Base-by-base conservation (phyloP, 768 basidiomycete genomes). In the Tulasnella sp. region DNA sequence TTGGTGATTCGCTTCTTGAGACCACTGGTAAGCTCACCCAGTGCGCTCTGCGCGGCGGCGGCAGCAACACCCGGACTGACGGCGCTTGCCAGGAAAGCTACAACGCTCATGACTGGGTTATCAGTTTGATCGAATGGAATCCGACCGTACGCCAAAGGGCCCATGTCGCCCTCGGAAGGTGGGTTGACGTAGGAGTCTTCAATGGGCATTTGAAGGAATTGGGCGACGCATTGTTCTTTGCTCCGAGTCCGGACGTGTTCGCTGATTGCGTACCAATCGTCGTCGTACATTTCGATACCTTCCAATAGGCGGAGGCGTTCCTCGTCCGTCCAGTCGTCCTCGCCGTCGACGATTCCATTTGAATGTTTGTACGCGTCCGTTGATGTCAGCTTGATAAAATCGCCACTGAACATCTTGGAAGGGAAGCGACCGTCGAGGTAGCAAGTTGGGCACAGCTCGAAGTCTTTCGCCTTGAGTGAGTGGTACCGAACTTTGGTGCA, bases 81-180 rank as follows among this genome's bases (percentile, higher is more conserved):
- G 8, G 93, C 91, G 5, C 89, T 86, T 6, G 96, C 91, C 21
- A 99, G 75, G 73, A 97, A 98, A 1, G 96, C 91, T 17, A 98
- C 93, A 21, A 98, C 96, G 68, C 87, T 90, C 91, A 99, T 91
- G 15, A 99, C 90, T 0, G 96, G 96, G 66, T 98, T 98, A 65
- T 99, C 96, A 4, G 87, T 81, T 67, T 91, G 87, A 63, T 91
- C 86, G 67, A 97, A 96, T 0, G 94, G 94, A 53, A 96, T 76
- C 14, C 84, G 71, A 0, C 82, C 81, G 53, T 82, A 90, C 55
- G 84, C 71, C 41, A 93, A 70, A 1, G 83, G 74, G 7, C 89
- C 89, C 72, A 83, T 77, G 19, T 82, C 80, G 2, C 77, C 85
- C 64, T 88, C 86, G 5, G 55, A 41, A 7, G 61, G 61, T n/a